A percentile compares a stretch with the other conserved stretches of the same genome.
Evolutionary conservation across 2,329 filamentous ascomycete species (phyloP).

Genomic region (Cladophialophora bantiana): DNA sequence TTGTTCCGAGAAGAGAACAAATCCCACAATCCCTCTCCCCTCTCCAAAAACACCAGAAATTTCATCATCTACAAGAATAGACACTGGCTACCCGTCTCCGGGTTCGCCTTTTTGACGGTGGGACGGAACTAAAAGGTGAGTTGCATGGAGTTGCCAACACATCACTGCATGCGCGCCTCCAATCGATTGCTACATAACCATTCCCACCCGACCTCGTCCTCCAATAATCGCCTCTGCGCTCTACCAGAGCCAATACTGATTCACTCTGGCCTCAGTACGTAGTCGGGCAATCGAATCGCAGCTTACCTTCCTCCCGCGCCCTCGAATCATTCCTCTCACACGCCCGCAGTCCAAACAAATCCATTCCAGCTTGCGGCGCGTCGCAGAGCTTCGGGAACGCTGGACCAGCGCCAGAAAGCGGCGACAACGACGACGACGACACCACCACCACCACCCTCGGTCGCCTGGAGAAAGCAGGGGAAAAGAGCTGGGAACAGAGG

Average conservation of each 20-base stretch:
- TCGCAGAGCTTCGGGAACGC: constrained; percentile 36
- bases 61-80: constrained; percentile 37
- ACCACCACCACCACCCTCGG: background rate
- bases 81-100: constrained; percentile 27
- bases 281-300: constrained; percentile 38
- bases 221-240: constrained; percentile 37
- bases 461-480: background rate
- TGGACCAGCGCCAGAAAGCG: constrained; percentile 15
- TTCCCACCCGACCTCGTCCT: constrained; percentile 33
- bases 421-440: constrained; percentile 22
- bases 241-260: constrained; percentile 39
- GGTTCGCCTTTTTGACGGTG: constrained; percentile 26
- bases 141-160: constrained; percentile 40
- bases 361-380: constrained; percentile 28
- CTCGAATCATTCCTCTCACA: constrained; percentile 35
- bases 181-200: constrained; percentile 36
- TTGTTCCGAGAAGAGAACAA: constrained; percentile 11
- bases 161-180: constrained; percentile 38
- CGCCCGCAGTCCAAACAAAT: constrained; percentile 32
- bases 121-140: constrained; percentile 39
- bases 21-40: constrained; percentile 10
- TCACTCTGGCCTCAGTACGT: constrained; percentile 30
- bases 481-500: constrained; percentile 28
- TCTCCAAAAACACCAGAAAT: constrained; percentile 14
- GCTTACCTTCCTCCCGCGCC: constrained; percentile 31